phyloP scores from a whole-genome alignment of 2,329 filamentous ascomycete genomes.

The Talaromyces islandicus region DNA sequence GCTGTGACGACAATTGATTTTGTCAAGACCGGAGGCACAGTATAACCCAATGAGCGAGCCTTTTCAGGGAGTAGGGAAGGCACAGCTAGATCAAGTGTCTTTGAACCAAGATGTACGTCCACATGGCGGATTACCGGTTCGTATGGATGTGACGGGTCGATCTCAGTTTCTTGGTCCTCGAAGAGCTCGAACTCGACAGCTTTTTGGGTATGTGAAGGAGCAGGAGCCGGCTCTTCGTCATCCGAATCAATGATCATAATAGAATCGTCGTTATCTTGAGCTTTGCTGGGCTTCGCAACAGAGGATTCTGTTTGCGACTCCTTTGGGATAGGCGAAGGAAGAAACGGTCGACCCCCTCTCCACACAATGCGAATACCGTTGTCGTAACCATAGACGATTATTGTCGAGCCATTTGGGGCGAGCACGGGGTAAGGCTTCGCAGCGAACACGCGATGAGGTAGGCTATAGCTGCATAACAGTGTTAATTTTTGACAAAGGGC shows the following conservation, averaged over 20 bases:
- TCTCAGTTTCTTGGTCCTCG: constrained; percentile 49
- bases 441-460: constrained; percentile 52
- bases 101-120: constrained; percentile 49
- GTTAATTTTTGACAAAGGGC: background rate
- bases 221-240: constrained; percentile 47
- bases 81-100: constrained; percentile 48
- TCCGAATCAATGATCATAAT: constrained; percentile 54
- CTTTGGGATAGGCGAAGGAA: constrained; percentile 19
- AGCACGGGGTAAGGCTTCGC: constrained; percentile 53
- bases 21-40: constrained; percentile 43
- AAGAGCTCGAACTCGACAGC: constrained; percentile 25
- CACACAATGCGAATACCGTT: constrained; percentile 54
- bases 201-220: background rate
- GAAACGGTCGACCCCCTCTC: constrained; percentile 52
- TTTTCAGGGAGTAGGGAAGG: constrained; percentile 40
- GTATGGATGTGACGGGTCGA: constrained; percentile 52
- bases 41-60: constrained; percentile 33
- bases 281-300: constrained; percentile 14
- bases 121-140: constrained; percentile 49
- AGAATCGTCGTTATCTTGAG: constrained; percentile 31
- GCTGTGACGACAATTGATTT: constrained; percentile 49
- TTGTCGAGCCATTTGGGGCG: constrained; percentile 56
- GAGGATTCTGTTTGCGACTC: constrained; percentile 19
- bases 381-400: constrained; percentile 56
- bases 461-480: constrained; percentile 50